These are phyloP conservation scores for Vanilla planifolia DNA, from an alignment of 106 monocot genomes.

Conservation along the genomic window DNA sequence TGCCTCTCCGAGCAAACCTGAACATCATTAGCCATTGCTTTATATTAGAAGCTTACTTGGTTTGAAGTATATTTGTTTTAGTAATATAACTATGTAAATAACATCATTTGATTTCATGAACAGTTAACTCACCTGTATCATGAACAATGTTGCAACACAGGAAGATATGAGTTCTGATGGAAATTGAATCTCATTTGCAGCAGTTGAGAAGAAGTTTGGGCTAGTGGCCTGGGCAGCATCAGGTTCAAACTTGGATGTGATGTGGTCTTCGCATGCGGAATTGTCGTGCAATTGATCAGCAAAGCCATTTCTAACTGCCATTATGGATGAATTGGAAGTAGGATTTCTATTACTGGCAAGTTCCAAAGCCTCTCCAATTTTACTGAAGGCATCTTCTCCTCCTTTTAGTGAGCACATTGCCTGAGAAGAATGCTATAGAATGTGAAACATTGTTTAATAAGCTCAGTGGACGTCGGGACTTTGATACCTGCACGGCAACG, in stretches of 20 bases:
- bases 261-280: conserved; percentile 28
- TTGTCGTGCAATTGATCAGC: conserved; percentile 28
- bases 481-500: conserved; percentile 59
- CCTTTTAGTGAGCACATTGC: conserved; percentile 53
- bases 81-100: too few species aligned
- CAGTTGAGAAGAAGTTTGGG: conserved; percentile 17
- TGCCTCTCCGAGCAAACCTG: conserved; percentile 81
- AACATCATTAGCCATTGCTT: too few species aligned
- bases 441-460: background rate
- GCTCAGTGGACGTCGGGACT: background rate
- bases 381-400: conserved; percentile 65
- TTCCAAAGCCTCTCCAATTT: conserved; percentile 75
- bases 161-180: conserved; percentile 77
- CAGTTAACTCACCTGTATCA: conserved; percentile 69
- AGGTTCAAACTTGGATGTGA: conserved; percentile 24
- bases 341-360: conserved; percentile 30
- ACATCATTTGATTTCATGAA: too few species aligned
- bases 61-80: too few species aligned
- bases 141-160: conserved; percentile 67
- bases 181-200: conserved; percentile 31
- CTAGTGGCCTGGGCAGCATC: conserved; percentile 8
- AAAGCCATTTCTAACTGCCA: conserved; percentile 30
- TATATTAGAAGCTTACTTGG: too few species aligned
- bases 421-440: conserved; percentile 17
- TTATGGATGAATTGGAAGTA: conserved; percentile 29